A percentile compares a stretch with the other conserved stretches of the same genome.
These are phyloP conservation scores for Sonneratia alba DNA, from an alignment of 345 rosid species.

Conservation along the genomic window DNA sequence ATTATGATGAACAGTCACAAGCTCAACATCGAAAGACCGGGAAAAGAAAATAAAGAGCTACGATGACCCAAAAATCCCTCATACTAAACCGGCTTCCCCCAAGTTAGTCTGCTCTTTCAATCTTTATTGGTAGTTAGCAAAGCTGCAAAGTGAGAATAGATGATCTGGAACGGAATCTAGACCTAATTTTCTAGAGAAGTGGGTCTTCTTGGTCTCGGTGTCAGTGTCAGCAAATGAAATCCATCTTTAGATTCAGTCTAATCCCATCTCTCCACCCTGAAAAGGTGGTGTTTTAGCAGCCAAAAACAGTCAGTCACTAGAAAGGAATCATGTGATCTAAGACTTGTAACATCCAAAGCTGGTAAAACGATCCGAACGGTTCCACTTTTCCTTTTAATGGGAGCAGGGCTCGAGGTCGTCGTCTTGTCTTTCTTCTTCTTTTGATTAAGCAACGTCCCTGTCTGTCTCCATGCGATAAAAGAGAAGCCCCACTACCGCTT, in stretches of 20 bases:
- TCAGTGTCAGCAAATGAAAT: constrained; percentile 1
- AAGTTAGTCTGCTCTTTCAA: too few relatives aligned
- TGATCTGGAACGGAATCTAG: neutral
- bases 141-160: too few relatives aligned
- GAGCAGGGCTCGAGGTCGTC: constrained; percentile 39
- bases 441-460: too few relatives aligned
- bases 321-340: neutral
- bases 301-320: neutral
- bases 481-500: constrained; percentile 8
- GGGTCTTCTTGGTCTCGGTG: neutral
- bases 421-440: constrained; percentile 1
- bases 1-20: too few relatives aligned
- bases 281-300: neutral
- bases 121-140: neutral
- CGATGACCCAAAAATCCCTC: too few relatives aligned
- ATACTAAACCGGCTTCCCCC: too few relatives aligned
- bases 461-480: neutral
- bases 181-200: constrained; percentile 2
- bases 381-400: constrained; percentile 21
- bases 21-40: too few relatives aligned
- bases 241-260: neutral
- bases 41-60: too few relatives aligned
- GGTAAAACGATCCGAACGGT: neutral
- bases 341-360: neutral
- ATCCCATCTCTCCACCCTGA: neutral